phyloP scores from a whole-genome alignment of 352 stramenopile genomes.

The Phytophthora sp. region DNA sequence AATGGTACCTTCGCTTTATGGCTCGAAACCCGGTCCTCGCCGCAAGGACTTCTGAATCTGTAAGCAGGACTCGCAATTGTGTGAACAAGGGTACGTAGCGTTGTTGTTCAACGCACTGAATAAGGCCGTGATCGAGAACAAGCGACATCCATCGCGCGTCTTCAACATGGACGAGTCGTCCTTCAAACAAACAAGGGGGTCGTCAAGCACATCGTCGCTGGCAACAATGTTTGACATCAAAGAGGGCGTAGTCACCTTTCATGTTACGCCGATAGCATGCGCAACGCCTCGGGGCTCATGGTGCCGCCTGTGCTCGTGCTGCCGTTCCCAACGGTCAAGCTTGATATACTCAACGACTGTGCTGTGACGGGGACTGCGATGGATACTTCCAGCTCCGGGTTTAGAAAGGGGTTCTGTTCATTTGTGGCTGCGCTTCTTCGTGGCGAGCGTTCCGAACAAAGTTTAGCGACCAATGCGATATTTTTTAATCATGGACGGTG shows the following conservation, averaged over 20 bases:
- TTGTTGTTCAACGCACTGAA: not conserved
- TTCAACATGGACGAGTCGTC: not conserved
- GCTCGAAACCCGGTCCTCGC: not conserved
- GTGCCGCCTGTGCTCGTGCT: not conserved
- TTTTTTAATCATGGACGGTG: not conserved
- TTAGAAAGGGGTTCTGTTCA: not conserved
- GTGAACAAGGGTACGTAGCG: not conserved
- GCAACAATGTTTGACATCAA: not conserved
- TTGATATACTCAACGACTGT: not conserved
- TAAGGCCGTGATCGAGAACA: not conserved
- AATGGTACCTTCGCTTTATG: not conserved
- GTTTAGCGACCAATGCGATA: not conserved
- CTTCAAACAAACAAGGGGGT: conserved; percentile 1
- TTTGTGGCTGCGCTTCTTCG: not conserved
- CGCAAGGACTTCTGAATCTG: not conserved
- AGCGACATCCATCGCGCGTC: not conserved
- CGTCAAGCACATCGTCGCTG: not conserved
- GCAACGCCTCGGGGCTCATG: not conserved
- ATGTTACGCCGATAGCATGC: not conserved
- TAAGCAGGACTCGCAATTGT: not conserved
- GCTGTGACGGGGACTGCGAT: not conserved
- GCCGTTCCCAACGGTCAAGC: not conserved
- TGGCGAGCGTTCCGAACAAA: not conserved
- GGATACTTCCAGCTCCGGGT: not conserved
- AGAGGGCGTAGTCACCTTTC: not conserved